Conservation (phyloP, 306 rosid genomes). For the Castanea crenata region DNA sequence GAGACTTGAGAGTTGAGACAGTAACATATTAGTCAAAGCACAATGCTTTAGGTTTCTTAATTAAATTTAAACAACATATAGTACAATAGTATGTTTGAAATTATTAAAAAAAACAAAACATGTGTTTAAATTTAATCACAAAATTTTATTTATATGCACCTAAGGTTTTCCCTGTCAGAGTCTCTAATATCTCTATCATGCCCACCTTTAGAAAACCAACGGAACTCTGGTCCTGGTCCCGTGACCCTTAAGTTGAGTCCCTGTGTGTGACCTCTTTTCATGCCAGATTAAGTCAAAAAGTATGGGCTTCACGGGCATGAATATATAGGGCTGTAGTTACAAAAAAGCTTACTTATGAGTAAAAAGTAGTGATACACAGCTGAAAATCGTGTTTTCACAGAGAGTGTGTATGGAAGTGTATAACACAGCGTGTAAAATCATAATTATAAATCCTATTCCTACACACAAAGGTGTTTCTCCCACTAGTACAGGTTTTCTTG, state of each 20-base stretch:
- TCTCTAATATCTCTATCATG: conserved; percentile 1
- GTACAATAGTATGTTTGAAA: no score
- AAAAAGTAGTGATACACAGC: no score
- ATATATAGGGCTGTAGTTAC: not conserved
- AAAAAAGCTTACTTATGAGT: not conserved
- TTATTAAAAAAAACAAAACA: no score
- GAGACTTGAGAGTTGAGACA: not conserved
- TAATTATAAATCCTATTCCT: not conserved
- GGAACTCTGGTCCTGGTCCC: conserved; percentile 7
- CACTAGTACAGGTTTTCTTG: not conserved
- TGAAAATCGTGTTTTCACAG: no score
- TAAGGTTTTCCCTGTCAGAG: not conserved
- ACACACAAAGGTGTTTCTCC: not conserved
- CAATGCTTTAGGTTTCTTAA: no score
- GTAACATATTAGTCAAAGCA: no score
- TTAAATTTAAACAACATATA: no score
- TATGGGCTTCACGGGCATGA: conserved; percentile 27
- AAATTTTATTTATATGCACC: no score
- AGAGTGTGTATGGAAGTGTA: no score
- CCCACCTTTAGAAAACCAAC: conserved; percentile 4
- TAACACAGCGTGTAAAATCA: no score
- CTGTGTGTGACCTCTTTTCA: conserved; percentile 13
- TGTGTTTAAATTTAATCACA: no score
- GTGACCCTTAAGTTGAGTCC: conserved; percentile 9
- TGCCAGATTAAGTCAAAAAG: conserved; percentile 34